phyloP scores from a whole-genome alignment of 2,329 filamentous ascomycete species.

The Ampelomyces quisqualis region DNA sequence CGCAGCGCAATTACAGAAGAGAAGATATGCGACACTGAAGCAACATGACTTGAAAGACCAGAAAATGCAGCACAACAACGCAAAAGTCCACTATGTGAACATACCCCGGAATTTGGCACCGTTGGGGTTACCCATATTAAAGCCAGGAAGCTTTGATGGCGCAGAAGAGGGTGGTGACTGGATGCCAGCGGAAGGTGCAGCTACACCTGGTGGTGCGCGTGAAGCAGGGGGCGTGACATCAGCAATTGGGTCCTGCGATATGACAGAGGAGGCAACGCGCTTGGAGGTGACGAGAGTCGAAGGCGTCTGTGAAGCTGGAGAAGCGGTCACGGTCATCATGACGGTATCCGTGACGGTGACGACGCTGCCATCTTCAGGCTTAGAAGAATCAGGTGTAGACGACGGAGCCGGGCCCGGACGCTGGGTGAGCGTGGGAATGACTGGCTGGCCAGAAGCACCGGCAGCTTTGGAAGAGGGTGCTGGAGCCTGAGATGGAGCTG shows the following conservation, averaged over 20 bases:
- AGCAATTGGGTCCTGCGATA: neutral
- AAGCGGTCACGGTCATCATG: conserved; percentile 29
- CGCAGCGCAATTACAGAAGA: neutral
- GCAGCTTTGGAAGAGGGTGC: conserved; percentile 4
- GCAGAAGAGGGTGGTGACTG: neutral
- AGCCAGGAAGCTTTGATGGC: conserved; percentile 8
- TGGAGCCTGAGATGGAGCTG: neutral
- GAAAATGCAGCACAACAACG: neutral
- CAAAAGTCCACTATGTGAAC: conserved; percentile 5
- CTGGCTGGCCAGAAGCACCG: conserved; percentile 9
- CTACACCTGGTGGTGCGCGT: neutral
- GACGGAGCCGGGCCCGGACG: conserved; percentile 17
- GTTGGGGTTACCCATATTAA: conserved; percentile 9
- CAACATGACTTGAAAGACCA: neutral
- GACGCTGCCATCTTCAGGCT: conserved; percentile 9
- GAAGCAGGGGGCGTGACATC: neutral
- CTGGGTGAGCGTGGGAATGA: conserved; percentile 19
- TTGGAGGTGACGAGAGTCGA: conserved; percentile 5
- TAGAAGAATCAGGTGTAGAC: conserved; percentile 6
- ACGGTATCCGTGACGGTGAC: conserved; percentile 31
- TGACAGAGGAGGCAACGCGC: conserved; percentile 1
- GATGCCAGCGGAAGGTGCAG: neutral
- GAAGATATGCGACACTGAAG: neutral
- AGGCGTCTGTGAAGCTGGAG: conserved; percentile 7
- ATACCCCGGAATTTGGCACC: conserved; percentile 30